These are phyloP conservation scores for Quillaja saponaria DNA, from an alignment of 306 rosid genomes.

Conservation along the genomic window DNA sequence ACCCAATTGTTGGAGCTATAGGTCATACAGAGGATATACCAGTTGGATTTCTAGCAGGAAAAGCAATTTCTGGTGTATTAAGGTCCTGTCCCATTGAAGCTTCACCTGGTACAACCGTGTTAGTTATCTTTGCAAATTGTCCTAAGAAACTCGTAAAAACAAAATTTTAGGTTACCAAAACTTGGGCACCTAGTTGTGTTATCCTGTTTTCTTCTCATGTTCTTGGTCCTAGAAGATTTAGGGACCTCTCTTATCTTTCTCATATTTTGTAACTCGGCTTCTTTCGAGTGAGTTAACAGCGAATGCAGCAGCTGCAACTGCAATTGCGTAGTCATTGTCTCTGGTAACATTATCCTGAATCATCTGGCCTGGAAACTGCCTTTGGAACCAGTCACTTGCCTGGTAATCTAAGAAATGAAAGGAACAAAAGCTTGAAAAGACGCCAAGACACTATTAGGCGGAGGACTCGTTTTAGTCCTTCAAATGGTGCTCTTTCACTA, in stretches of 20 bases:
- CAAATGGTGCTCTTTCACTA: no score
- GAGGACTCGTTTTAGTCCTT: no score
- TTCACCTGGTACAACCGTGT: constrained; percentile 40
- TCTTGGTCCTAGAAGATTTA: constrained; percentile 37
- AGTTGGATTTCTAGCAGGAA: constrained; percentile 34
- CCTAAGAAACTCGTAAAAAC: background rate
- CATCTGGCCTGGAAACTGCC: constrained; percentile 25
- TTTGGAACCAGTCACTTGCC: constrained; percentile 19
- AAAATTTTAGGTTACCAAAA: constrained; percentile 20
- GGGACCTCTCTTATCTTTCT: constrained; percentile 36
- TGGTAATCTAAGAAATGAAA: constrained; percentile 17
- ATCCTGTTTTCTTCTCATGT: constrained; percentile 34
- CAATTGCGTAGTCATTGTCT: constrained; percentile 51
- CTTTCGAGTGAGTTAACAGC: constrained; percentile 61
- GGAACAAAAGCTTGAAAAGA: no score
- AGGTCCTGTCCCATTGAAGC: constrained; percentile 38
- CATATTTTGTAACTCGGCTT: constrained; percentile 34
- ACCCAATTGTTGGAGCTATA: constrained; percentile 25
- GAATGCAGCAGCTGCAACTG: constrained; percentile 61
- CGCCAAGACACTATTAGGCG: no score
- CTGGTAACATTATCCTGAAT: constrained; percentile 32
- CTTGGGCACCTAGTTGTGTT: constrained; percentile 25
- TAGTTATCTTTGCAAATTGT: constrained; percentile 13
- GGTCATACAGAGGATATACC: constrained; percentile 31
- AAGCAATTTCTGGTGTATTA: constrained; percentile 29